phyloP scores from a whole-genome alignment of 805 yeast species.

The Ogataea sp. region DNA sequence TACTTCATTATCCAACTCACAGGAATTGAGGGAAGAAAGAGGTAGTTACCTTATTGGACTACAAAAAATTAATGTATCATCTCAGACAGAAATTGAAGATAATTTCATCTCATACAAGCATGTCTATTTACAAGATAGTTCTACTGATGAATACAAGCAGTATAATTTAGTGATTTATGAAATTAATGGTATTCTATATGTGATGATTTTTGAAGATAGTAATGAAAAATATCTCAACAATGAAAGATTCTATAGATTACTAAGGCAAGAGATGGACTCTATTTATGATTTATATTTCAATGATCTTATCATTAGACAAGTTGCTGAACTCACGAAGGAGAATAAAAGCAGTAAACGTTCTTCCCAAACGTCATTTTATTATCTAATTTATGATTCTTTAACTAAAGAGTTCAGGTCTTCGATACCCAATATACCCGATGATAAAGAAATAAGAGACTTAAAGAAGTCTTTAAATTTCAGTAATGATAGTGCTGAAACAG shows the following conservation, averaged over 20 bases:
- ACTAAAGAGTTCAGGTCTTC: slow-evolving; percentile 16
- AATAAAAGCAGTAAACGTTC: background rate
- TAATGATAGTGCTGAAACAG: slow-evolving; percentile 12
- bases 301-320: slow-evolving; percentile 18
- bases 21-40: background rate
- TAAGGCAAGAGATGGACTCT: slow-evolving; percentile 12
- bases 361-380: slow-evolving; percentile 11
- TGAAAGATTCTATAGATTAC: slow-evolving; percentile 3
- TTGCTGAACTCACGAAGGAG: slow-evolving; percentile 8
- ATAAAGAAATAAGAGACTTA: slow-evolving; percentile 9
- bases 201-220: slow-evolving; percentile 9
- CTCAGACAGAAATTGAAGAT: slow-evolving; percentile 1
- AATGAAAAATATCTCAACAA: background rate
- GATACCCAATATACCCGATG: slow-evolving; percentile 21
- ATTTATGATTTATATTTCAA: slow-evolving; percentile 16
- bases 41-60: slow-evolving; percentile 1
- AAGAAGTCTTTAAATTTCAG: slow-evolving; percentile 7
- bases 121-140: slow-evolving; percentile 4
- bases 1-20: too few relatives aligned
- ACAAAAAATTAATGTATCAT: slow-evolving; percentile 4
- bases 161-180: slow-evolving; percentile 20
- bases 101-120: slow-evolving; percentile 4
- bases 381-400: slow-evolving; percentile 14
- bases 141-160: background rate
- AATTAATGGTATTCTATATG: slow-evolving; percentile 21